A percentile compares a stretch with the other conserved stretches of the same genome.
phyloP scores from a whole-genome alignment of 2,329 filamentous ascomycete genomes.

The Teratosphaeria destructans region DNA sequence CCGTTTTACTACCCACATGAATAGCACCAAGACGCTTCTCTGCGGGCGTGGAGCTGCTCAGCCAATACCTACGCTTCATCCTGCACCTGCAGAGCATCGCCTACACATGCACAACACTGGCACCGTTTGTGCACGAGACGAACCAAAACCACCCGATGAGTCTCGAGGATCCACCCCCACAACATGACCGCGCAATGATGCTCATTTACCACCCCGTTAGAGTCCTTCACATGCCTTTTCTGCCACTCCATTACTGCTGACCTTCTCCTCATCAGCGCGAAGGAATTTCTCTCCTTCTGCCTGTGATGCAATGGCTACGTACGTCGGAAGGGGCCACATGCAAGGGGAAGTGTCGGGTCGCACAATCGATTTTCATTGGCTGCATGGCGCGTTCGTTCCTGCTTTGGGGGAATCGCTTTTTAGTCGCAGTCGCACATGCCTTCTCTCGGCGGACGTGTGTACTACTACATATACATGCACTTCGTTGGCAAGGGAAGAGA shows the following conservation, averaged over 20 bases:
- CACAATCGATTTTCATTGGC: not conserved
- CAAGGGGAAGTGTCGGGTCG: not conserved
- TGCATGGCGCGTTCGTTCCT: not conserved
- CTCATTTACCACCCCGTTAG: not conserved
- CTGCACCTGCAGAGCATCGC: too few species aligned
- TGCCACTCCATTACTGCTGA: not conserved
- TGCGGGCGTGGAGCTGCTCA: not conserved
- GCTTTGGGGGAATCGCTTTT: not conserved
- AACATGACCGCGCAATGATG: not conserved
- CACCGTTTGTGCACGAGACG: too few species aligned
- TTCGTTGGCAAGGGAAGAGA: too few species aligned
- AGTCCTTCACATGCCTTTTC: not conserved
- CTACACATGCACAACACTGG: too few species aligned
- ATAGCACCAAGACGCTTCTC: not conserved
- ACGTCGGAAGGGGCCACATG: not conserved
- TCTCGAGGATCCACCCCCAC: not conserved
- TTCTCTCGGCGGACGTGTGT: not conserved
- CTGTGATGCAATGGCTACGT: not conserved
- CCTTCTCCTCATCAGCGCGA: not conserved
- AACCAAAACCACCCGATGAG: not conserved
- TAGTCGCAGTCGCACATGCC: not conserved
- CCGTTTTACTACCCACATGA: not conserved
- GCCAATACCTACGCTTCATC: too few species aligned
- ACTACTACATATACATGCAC: too few species aligned
- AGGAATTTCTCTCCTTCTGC: not conserved